Evolutionary conservation across 108 stramenopile genomes (phyloP), one percentile per base, ranked within the genome.

Genomic region (Craspedostauros australis): DNA sequence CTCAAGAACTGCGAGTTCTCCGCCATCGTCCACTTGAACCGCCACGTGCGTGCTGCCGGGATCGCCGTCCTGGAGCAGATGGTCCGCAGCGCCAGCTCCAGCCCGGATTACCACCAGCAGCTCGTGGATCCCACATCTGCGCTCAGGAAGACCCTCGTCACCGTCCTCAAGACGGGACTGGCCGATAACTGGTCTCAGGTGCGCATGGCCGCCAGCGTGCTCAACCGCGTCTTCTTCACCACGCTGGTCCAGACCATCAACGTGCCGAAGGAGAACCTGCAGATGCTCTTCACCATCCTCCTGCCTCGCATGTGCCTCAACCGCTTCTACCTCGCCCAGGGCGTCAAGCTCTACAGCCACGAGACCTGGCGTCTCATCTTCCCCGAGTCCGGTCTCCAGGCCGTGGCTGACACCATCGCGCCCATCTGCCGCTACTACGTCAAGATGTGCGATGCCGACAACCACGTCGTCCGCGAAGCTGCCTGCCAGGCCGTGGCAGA

Each of bases 141-240:
- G 11, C 53, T 82, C 41, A 36, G 76, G 0, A 60, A 48, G 11
- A 64, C 66, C 36, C 50, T 76, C 30, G 54, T 66, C 18, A 41
- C 50, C 3, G 77, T 82, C 39, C 47, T 90, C 37, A 72, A 77
- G 46, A 70, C 54, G 11, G 87, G 81, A 1, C 57, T 96, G 60
- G 82, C 79, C 11, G 97, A 98, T 65, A 98, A 96, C 64, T 98
- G 97, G 97, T 86, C 85, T 40, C 97, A 98, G 60, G 97, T 98
- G 8, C 82, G 97, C 23, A 95, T 94, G 91, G 94, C 91, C 19
- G 95, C 89, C 16, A 82, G 80, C 26, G 95, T 96, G 34, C 60
- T 95, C 20, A 85, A 80, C 56, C 84, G 96, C 0, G 76, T 76
- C 23, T 83, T 93, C 50, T 79, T 88, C 37, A 39, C 36, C 23